Percentiles rank a stretch among this genome's conserved stretches.
Conservation (phyloP, 1,139 yeast species). For the Geotrichum carabidarum region DNA sequence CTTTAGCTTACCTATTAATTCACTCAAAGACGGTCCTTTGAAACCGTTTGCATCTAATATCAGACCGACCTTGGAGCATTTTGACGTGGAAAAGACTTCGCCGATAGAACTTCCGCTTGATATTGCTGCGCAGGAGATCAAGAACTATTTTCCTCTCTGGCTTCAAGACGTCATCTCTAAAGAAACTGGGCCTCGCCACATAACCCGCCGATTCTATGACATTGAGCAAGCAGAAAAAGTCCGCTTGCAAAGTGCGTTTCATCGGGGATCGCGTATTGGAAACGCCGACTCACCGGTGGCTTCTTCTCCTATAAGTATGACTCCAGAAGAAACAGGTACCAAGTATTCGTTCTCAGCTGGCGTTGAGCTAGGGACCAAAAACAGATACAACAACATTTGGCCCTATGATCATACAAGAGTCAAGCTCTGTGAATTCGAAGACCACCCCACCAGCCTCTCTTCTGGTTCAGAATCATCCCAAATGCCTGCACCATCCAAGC, state of each 20-base stretch:
- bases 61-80: slow-evolving; percentile 23
- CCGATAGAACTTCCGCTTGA: slow-evolving; percentile 24
- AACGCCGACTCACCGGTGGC: not conserved
- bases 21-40: slow-evolving; percentile 27
- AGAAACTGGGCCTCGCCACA: slow-evolving; percentile 31
- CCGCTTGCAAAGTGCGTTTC: slow-evolving; percentile 35
- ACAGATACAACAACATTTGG: slow-evolving; percentile 73
- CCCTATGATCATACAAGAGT: slow-evolving; percentile 83
- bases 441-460: not conserved
- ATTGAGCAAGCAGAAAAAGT: slow-evolving; percentile 39
- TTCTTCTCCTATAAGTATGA: slow-evolving; percentile 18
- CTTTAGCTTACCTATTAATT: slow-evolving; percentile 27
- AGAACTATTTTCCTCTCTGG: slow-evolving; percentile 37
- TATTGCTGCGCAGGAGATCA: slow-evolving; percentile 15
- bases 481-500: not conserved
- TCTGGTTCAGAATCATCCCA: not conserved
- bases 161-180: slow-evolving; percentile 31
- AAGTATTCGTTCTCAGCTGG: slow-evolving; percentile 57
- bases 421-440: slow-evolving; percentile 37
- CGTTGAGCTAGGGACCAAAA: slow-evolving; percentile 64
- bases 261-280: not conserved
- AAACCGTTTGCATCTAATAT: slow-evolving; percentile 29
- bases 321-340: slow-evolving; percentile 21
- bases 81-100: slow-evolving; percentile 24
- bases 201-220: slow-evolving; percentile 38